phyloP scores from a whole-genome alignment of 129 eudicot species.

The Helichrysum umbraculigerum region DNA sequence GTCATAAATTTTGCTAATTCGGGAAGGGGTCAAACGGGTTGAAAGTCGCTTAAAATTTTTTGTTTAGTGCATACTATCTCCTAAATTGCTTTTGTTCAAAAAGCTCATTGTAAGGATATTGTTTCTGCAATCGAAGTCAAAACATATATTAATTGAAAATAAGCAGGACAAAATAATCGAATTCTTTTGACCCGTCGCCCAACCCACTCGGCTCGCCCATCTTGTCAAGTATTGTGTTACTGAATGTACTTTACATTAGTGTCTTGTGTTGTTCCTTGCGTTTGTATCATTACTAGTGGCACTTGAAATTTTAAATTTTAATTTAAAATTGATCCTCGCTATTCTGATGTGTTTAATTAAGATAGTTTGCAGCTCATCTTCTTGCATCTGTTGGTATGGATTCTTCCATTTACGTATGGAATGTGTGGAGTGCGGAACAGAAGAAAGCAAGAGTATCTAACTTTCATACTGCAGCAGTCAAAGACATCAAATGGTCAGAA shows the following conservation, averaged over 20 bases:
- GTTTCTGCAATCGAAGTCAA: neutral
- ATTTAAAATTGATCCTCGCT: constrained; percentile 1
- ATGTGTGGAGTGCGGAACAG: constrained; percentile 67
- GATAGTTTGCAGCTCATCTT: constrained; percentile 87
- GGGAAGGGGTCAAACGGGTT: neutral
- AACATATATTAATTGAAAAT: neutral
- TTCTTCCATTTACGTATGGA: constrained; percentile 76
- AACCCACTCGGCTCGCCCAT: neutral
- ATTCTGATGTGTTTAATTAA: constrained; percentile 39
- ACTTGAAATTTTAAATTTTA: neutral
- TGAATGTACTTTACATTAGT: no score
- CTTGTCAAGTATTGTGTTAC: neutral
- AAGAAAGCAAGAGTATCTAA: constrained; percentile 60
- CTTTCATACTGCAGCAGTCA: constrained; percentile 76
- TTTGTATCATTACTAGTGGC: constrained; percentile 9
- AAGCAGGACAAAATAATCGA: neutral
- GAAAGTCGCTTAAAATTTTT: neutral
- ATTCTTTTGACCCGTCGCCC: neutral
- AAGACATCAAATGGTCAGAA: constrained; percentile 85
- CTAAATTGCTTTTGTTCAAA: neutral
- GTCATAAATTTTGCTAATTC: neutral
- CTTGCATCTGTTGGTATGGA: constrained; percentile 98
- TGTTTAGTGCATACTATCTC: neutral
- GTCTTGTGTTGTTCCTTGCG: neutral
- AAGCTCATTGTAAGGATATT: neutral